Conservation (phyloP, 2,329 filamentous ascomycete species). For the Aschersonia sp. region DNA sequence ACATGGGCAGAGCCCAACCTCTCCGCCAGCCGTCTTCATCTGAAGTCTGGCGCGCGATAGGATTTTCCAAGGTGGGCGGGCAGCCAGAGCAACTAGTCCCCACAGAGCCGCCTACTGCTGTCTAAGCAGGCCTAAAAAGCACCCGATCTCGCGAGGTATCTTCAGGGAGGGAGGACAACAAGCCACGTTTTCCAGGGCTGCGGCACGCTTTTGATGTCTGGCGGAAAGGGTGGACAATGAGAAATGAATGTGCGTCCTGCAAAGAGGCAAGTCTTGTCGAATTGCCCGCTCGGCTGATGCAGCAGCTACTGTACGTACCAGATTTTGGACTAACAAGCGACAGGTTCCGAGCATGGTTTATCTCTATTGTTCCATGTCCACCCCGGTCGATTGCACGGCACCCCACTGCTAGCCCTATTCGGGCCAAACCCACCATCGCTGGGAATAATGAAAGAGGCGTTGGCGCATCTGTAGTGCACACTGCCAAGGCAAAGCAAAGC, state of each 20-base stretch:
- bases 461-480: constrained; percentile 3
- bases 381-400: constrained; percentile 2
- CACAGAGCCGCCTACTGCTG: background rate
- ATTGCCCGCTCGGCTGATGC: too few species aligned
- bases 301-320: too few species aligned
- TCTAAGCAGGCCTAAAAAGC: background rate
- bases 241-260: background rate
- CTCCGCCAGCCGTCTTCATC: background rate
- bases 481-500: constrained; percentile 5
- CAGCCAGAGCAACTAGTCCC: background rate
- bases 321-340: background rate
- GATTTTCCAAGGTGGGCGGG: background rate
- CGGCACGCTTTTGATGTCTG: background rate
- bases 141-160: background rate
- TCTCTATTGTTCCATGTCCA: constrained; percentile 5
- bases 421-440: background rate
- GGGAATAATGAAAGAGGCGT: background rate
- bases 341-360: background rate
- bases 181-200: background rate
- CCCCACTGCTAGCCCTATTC: constrained; percentile 3
- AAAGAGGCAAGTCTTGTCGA: background rate
- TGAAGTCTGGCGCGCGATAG: background rate
- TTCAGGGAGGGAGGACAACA: constrained; percentile 2
- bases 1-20: background rate
- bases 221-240: background rate